Percentiles rank a stretch among this genome's conserved stretches.
Conservation (phyloP, 2,329 filamentous ascomycete species). For the Trichoderma sp. region DNA sequence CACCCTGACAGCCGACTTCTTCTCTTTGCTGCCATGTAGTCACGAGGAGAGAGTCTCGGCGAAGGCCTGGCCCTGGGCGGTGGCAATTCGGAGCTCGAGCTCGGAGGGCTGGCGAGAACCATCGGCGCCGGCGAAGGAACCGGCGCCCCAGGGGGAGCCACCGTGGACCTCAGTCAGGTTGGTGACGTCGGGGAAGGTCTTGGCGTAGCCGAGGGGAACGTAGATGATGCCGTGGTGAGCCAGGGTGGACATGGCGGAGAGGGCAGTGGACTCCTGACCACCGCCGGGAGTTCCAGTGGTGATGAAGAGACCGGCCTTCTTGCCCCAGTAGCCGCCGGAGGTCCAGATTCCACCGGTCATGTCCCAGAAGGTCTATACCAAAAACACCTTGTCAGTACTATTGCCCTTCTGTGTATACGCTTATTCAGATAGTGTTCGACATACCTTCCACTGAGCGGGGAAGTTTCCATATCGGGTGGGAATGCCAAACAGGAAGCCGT, state of each 20-base stretch:
- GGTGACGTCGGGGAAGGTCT: constrained; percentile 69
- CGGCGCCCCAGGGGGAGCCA: constrained; percentile 89
- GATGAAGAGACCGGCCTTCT: constrained; percentile 90
- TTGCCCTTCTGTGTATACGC: too few relatives aligned
- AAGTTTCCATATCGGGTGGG: constrained; percentile 97
- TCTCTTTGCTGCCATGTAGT: constrained; percentile 68
- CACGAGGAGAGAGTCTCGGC: constrained; percentile 74
- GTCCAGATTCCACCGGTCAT: constrained; percentile 84
- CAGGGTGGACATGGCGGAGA: constrained; percentile 82
- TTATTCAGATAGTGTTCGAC: not conserved
- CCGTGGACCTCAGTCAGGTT: constrained; percentile 82
- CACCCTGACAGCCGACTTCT: constrained; percentile 37
- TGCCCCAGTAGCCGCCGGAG: constrained; percentile 76
- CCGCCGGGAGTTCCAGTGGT: constrained; percentile 83
- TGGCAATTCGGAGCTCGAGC: constrained; percentile 79
- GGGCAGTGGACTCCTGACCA: constrained; percentile 87
- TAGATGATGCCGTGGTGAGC: constrained; percentile 94
- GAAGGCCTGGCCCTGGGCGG: constrained; percentile 82
- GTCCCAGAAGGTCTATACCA: constrained; percentile 75
- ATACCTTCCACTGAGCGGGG: constrained; percentile 86
- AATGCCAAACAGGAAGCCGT: constrained; percentile 90
- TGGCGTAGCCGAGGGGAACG: constrained; percentile 93
- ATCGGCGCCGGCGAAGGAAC: constrained; percentile 79
- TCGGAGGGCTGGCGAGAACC: constrained; percentile 80
- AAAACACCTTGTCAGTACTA: not conserved